These are phyloP conservation scores for Moesziomyces sp. DNA, from an alignment of 1,284 basidiomycete genomes.

Conservation along the genomic window DNA sequence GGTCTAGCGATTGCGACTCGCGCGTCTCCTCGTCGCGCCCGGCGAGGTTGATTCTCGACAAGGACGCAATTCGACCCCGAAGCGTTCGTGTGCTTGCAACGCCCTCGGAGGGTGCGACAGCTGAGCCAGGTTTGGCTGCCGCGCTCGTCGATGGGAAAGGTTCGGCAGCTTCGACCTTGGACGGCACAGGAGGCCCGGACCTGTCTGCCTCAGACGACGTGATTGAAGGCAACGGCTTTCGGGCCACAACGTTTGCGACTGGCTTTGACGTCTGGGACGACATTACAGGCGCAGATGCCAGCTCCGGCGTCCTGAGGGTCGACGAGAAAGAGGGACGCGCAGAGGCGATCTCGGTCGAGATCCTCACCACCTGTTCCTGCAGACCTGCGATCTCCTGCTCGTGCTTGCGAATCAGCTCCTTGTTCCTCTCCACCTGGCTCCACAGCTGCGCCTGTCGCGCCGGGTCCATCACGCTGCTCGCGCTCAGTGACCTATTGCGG, in stretches of 20 bases:
- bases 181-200: conserved; percentile 13
- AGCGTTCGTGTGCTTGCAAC: conserved; percentile 10
- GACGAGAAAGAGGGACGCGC: conserved; percentile 28
- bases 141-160: conserved; percentile 2
- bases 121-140: neutral
- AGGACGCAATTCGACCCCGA: conserved; percentile 22
- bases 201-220: conserved; percentile 2
- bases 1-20: neutral
- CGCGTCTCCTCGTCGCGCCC: conserved; percentile 2
- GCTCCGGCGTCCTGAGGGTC: conserved; percentile 6
- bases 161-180: conserved; percentile 1
- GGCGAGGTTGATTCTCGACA: conserved; percentile 15
- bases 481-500: conserved; percentile 24
- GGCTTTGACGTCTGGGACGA: conserved; percentile 8
- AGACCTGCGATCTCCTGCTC: conserved; percentile 34
- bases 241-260: neutral
- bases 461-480: conserved; percentile 18
- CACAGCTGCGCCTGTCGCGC: conserved; percentile 32
- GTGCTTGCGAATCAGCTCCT: conserved; percentile 34
- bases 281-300: conserved; percentile 3
- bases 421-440: conserved; percentile 35
- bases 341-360: conserved; percentile 36
- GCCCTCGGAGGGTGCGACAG: neutral
- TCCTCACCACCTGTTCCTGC: conserved; percentile 33
- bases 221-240: conserved; percentile 6